A percentile compares a stretch with the other conserved stretches of the same genome.
These are phyloP conservation scores for Geotrichum australiense DNA, from an alignment of 1,139 yeast species.

Conservation along the genomic window DNA sequence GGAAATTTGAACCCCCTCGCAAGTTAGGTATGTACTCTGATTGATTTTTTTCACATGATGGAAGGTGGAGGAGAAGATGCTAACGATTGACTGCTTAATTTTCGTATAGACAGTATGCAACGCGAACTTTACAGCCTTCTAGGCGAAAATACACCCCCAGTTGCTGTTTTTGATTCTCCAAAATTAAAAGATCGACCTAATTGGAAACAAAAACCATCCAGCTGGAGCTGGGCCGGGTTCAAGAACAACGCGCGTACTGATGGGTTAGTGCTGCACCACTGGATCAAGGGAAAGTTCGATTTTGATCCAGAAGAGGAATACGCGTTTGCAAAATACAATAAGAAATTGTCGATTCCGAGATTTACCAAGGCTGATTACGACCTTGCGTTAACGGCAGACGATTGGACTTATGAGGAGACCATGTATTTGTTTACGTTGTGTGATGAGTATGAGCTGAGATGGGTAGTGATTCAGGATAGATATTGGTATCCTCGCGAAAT, in stretches of 20 bases:
- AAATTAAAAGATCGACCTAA: constrained; percentile 63
- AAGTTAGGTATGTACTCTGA: constrained; percentile 18
- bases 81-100: background rate
- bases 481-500: constrained; percentile 39
- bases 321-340: constrained; percentile 69
- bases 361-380: constrained; percentile 64
- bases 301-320: constrained; percentile 41
- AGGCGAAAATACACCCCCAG: constrained; percentile 92
- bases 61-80: too few relatives aligned
- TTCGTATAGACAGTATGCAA: constrained; percentile 62
- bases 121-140: constrained; percentile 80
- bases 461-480: constrained; percentile 80
- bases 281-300: constrained; percentile 76
- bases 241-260: constrained; percentile 47
- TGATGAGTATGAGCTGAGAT: constrained; percentile 66
- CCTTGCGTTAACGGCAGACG: constrained; percentile 30
- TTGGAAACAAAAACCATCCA: constrained; percentile 56
- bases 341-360: constrained; percentile 60
- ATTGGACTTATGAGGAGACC: constrained; percentile 79
- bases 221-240: constrained; percentile 73
- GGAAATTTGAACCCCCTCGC: constrained; percentile 20
- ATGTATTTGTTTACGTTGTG: constrained; percentile 67
- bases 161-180: constrained; percentile 40
- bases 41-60: constrained; percentile 10
- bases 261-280: constrained; percentile 56